Base-by-base conservation (phyloP, 2,329 filamentous ascomycete species). In the Penicillium sp. region DNA sequence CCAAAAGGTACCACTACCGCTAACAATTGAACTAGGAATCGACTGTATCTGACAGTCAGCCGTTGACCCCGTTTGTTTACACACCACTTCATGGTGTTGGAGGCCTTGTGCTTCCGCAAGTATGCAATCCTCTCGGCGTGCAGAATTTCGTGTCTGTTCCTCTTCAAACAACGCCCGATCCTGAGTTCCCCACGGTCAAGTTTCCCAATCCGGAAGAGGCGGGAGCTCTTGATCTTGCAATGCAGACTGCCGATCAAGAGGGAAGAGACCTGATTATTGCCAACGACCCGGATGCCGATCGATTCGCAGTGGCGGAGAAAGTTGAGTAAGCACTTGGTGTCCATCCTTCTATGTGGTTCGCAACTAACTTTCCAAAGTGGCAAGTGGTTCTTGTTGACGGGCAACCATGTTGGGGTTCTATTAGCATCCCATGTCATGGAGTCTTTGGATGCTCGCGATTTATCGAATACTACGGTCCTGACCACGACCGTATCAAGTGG, bases 191-290 rank as follows among this genome's bases (percentile, higher is more conserved):
- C 0, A 83, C 80, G 0, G 78, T 83, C 10, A 72, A 73, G 17
- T 83, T 83, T 47, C 80, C 80, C 0, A 84, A 84, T 50, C 80
- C 80, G 0, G 80, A 84, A 56, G 80, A 84, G 54, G 74, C 74
- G 41, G 80, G 80, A 5, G 79, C 80, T 2, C 62, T 84, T 9
- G 73, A 81, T 51, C 65, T 82, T 21, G 76, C 80, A 1, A 78
- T 80, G 34, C 56, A 70, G 45, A 73, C 73, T 3, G 80, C 79
- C 18, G 72, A 79, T 31, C 59, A 63, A 34, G 56, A 71, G 13
- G 67, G 65, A 13, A 71, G 73, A 41, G 62, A 60, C 4, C 57
- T 83, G 27, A 75, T 83, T 25, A 62, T 84, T 18, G 80, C 80
- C 8, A 81, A 78, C 50, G 80, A 84, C 50, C 80, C 80, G 1